Conservation (phyloP, 2,329 filamentous ascomycete species). For the Mollisiaceae sp. region DNA sequence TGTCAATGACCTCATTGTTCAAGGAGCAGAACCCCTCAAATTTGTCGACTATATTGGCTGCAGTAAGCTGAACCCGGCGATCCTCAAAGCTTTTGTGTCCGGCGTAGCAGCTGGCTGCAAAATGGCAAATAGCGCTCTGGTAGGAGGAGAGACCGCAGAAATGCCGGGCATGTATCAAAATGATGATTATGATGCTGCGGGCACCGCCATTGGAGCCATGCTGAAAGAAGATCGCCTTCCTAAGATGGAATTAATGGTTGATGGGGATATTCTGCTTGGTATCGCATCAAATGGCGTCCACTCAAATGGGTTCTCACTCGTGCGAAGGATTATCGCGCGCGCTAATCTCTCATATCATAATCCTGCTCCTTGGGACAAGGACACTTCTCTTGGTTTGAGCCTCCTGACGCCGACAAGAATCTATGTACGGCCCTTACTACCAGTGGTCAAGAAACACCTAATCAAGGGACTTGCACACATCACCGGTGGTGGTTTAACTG, state of each 20-base stretch:
- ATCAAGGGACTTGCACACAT: slow-evolving; percentile 97
- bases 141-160: slow-evolving; percentile 97
- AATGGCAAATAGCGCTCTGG: slow-evolving; percentile 83
- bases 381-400: slow-evolving; percentile 70
- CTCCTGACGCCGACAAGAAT: slow-evolving; percentile 91
- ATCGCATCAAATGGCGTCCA: slow-evolving; percentile 86
- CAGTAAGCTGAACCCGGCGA: slow-evolving; percentile 79
- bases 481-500: slow-evolving; percentile 88
- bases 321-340: slow-evolving; percentile 82
- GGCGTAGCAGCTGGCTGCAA: slow-evolving; percentile 89
- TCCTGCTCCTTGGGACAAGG: slow-evolving; percentile 75
- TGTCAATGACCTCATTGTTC: slow-evolving; percentile 95
- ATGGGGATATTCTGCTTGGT: slow-evolving; percentile 85
- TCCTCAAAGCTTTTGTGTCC: slow-evolving; percentile 84
- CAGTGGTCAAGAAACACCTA: slow-evolving; percentile 63
- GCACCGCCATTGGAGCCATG: slow-evolving; percentile 87
- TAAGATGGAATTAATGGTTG: slow-evolving; percentile 73
- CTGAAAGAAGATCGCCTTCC: slow-evolving; percentile 73
- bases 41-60: slow-evolving; percentile 99
- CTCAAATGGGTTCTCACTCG: slow-evolving; percentile 97
- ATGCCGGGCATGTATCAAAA: slow-evolving; percentile 91
- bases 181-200: slow-evolving; percentile 92
- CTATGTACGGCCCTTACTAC: slow-evolving; percentile 84
- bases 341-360: slow-evolving; percentile 74
- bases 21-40: slow-evolving; percentile 92